Base-by-base conservation (phyloP, 768 basidiomycete genomes). In the Exidia glandulosa region DNA sequence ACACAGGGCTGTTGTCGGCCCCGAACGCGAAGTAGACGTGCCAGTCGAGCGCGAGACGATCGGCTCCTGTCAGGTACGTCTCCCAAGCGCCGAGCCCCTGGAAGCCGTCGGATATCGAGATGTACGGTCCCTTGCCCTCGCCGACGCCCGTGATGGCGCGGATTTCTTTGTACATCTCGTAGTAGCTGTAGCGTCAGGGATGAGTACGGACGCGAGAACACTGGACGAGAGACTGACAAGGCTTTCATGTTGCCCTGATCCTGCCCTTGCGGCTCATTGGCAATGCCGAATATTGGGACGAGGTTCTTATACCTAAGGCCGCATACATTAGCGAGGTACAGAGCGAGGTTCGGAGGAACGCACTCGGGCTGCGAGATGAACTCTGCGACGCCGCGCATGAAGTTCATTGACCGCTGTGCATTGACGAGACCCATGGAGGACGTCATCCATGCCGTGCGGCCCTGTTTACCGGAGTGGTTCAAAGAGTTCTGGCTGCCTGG, bases 391-490 rank as follows among this genome's bases (percentile, higher is more conserved):
- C 91, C 85, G 31, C 94, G 85, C 65, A 98, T 90, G 66, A 90
- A 86, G 72, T 93, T 86, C 60, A 98, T 79, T 16, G 88, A 80
- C 14, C 95, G 85, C 69, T 97, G 88, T 25, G 91, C 94, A 63
- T 98, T 99, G 59, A 91, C 90, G 47, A 88, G 78, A 59, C 95
- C 95, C 95, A 97, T 97, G 25, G 16, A 95, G n/a, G n/a, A 84
- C 82, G n/a, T 85, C 85, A 59, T 75, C 70, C 62, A 87, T 62
- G 62, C 84, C 80, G 66, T 89, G 87, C 67, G 87, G 70, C 29
- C 72, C 71, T 29, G 12, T 29, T n/a, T n/a, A n/a, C n/a, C 62
- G 25, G 90, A 93, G 73, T 97, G 95, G 70, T 97, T 98, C 91
- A 90, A 96, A 6, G 92, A 93, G 69, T 95, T 97, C 74, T 94